Percentiles rank a stretch among this genome's conserved stretches.
Conservation (phyloP, 352 stramenopile genomes). For the Albugo candida region DNA sequence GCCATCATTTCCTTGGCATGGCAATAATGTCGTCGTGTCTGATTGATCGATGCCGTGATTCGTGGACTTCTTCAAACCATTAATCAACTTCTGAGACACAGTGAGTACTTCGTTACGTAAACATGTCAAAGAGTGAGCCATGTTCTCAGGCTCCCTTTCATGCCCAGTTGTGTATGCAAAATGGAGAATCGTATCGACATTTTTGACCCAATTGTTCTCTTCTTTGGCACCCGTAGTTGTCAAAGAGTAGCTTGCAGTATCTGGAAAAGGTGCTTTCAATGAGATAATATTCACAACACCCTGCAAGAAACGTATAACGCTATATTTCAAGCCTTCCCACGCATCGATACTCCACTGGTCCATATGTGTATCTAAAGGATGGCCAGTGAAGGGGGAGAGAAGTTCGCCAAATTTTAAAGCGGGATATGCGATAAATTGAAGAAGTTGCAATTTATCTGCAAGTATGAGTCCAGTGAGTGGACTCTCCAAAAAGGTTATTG, state of each 20-base stretch:
- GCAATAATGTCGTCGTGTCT: constrained; percentile 13
- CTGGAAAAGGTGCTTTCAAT: no score
- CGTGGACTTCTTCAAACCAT: constrained; percentile 6
- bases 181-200: constrained; percentile 32
- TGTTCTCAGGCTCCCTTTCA: constrained; percentile 15
- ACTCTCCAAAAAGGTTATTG: constrained; percentile 36
- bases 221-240: constrained; percentile 23
- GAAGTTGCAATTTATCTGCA: constrained; percentile 27
- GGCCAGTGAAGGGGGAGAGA: no score
- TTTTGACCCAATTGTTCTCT: constrained; percentile 28
- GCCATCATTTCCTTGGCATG: constrained; percentile 24
- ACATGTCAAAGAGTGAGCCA: constrained; percentile 21
- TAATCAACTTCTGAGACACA: constrained; percentile 17
- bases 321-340: no score
- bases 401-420: no score
- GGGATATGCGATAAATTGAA: constrained; percentile 9
- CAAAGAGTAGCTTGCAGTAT: constrained; percentile 5
- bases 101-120: constrained; percentile 23
- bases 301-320: no score
- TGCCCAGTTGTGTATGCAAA: constrained; percentile 28
- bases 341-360: no score
- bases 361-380: no score
- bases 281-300: no score
- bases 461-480: constrained; percentile 42
- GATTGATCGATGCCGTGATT: constrained; percentile 7